Evolutionary conservation across 305 asterid species (phyloP).

Genomic region (Fraxinus floribunda): DNA sequence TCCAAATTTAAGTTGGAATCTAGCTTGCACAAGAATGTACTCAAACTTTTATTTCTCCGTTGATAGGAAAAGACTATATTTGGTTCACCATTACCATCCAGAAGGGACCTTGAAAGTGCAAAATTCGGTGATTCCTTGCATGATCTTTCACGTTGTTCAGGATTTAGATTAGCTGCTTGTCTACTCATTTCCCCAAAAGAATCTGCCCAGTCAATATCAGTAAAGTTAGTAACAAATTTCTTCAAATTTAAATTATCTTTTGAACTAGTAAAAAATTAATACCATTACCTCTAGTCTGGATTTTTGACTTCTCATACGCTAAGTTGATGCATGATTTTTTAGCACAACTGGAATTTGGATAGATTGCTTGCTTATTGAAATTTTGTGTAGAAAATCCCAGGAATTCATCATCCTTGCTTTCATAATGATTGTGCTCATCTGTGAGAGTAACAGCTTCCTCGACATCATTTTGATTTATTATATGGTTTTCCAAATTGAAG

Average conservation of each 20-base stretch:
- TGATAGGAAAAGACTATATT: background rate
- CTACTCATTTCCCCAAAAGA: background rate
- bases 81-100: background rate
- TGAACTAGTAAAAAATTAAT: background rate
- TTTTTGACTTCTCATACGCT: background rate
- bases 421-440: background rate
- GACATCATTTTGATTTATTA: background rate
- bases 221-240: background rate
- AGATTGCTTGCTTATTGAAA: background rate
- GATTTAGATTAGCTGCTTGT: background rate
- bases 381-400: background rate
- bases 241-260: background rate
- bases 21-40: background rate
- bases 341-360: background rate
- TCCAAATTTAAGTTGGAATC: background rate
- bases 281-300: background rate
- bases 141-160: background rate
- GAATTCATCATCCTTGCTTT: background rate
- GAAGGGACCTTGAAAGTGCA: background rate
- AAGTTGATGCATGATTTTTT: background rate
- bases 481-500: constrained; percentile 23
- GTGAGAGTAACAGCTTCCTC: background rate
- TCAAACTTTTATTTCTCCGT: background rate
- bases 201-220: background rate
- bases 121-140: background rate